Conservation (phyloP, 108 stramenopile genomes). For the Nitzschia sp. region DNA sequence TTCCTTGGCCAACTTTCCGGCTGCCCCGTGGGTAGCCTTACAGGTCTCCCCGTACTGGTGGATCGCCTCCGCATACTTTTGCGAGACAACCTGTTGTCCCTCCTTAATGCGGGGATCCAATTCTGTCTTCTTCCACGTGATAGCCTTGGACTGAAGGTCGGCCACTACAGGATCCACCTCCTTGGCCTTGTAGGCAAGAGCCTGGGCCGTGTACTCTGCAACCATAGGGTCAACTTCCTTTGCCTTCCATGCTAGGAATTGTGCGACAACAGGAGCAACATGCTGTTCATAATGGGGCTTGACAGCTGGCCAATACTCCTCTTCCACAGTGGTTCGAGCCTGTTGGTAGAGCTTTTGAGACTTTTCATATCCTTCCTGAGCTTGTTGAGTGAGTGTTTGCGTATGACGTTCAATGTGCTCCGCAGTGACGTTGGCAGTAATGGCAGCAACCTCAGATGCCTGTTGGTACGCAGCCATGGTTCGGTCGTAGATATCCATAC, state of each 20-base stretch:
- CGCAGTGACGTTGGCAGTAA: background rate
- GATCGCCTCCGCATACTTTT: background rate
- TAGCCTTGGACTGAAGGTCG: background rate
- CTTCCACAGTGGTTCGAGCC: background rate
- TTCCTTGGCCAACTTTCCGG: conserved; percentile 9
- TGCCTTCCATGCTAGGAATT: conserved; percentile 3
- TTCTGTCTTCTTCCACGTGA: background rate
- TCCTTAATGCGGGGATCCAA: conserved; percentile 15
- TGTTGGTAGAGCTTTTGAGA: background rate
- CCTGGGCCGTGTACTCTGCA: background rate
- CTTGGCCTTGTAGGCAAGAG: conserved; percentile 6
- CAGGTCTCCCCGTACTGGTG: background rate
- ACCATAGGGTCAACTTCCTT: conserved; percentile 2
- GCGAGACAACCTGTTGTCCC: background rate
- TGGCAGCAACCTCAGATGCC: conserved; percentile 1
- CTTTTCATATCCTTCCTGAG: background rate
- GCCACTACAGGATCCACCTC: conserved; percentile 11
- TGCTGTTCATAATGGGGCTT: conserved; percentile 9
- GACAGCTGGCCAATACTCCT: conserved; percentile 5
- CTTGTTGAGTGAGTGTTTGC: background rate
- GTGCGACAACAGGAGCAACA: conserved; percentile 14
- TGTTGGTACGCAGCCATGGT: background rate
- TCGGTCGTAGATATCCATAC: conserved; percentile 25
- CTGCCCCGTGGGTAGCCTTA: background rate
- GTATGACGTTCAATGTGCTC: background rate